Evolutionary conservation across 202 grass and related monocot species (phyloP).

Genomic region (Schoenoplectus tabernaemontani): DNA sequence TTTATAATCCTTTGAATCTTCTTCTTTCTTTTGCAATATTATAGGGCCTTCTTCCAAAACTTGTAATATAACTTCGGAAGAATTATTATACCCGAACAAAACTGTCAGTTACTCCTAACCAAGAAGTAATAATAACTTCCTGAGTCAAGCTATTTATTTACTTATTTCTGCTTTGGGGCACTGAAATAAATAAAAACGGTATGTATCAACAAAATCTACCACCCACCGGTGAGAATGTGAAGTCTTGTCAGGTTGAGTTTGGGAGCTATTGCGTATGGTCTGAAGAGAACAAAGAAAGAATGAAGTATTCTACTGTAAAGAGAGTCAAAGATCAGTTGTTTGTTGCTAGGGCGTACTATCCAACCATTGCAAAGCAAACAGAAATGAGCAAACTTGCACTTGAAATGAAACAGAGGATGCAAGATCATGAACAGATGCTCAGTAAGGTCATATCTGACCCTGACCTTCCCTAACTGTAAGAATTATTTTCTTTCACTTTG

Average conservation of each 20-base stretch:
- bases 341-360: slow-evolving; percentile 70
- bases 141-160: slow-evolving; percentile 1
- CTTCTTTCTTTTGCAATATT: slow-evolving; percentile 17
- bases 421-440: slow-evolving; percentile 60
- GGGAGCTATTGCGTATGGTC: slow-evolving; percentile 81
- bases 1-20: not conserved
- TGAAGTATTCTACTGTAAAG: slow-evolving; percentile 60
- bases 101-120: not conserved
- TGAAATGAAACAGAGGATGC: slow-evolving; percentile 69
- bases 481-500: not conserved
- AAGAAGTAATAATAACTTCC: not conserved
- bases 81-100: slow-evolving; percentile 22
- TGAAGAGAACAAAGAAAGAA: slow-evolving; percentile 40
- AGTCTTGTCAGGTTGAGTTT: slow-evolving; percentile 49
- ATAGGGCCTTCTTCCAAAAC: slow-evolving; percentile 16
- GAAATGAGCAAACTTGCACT: slow-evolving; percentile 40
- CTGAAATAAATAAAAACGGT: slow-evolving; percentile 11
- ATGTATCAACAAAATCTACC: slow-evolving; percentile 29
- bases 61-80: slow-evolving; percentile 15
- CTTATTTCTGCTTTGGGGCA: slow-evolving; percentile 21
- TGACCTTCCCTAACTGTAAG: slow-evolving; percentile 57
- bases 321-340: slow-evolving; percentile 72
- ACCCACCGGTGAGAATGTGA: slow-evolving; percentile 30
- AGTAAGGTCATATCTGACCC: slow-evolving; percentile 51
- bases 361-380: slow-evolving; percentile 53